Conservation (phyloP, 371 early-diverging fungal species). For the Actinomucor elegans region DNA sequence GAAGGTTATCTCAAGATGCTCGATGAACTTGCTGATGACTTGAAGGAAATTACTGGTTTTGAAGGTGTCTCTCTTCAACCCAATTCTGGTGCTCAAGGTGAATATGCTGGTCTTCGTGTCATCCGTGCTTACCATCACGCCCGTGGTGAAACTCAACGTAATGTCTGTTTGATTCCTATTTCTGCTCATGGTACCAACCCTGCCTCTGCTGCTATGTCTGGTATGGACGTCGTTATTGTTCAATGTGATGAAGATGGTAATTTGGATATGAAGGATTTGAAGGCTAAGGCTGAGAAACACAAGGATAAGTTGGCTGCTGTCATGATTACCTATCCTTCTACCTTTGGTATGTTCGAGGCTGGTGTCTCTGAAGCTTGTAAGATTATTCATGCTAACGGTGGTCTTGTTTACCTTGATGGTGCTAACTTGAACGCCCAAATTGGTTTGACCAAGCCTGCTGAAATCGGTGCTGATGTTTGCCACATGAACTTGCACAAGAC, state of each 20-base stretch:
- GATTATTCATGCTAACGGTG: constrained; percentile 87
- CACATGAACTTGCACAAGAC: constrained; percentile 99
- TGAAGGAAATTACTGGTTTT: constrained; percentile 92
- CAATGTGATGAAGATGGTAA: constrained; percentile 90
- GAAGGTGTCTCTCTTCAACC: constrained; percentile 92
- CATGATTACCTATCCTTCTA: constrained; percentile 98
- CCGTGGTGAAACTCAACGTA: constrained; percentile 79
- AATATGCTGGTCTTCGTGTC: constrained; percentile 93
- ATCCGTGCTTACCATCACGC: constrained; percentile 91
- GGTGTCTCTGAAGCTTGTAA: constrained; percentile 84
- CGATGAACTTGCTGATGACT: constrained; percentile 81
- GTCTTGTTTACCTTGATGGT: constrained; percentile 99
- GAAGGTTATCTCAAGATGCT: constrained; percentile 87
- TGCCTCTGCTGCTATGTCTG: constrained; percentile 97
- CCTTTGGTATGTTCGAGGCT: constrained; percentile 96
- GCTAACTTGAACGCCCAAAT: constrained; percentile 99
- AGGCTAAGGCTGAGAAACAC: constrained; percentile 84
- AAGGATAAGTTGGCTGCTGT: constrained; percentile 84
- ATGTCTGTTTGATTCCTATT: constrained; percentile 94
- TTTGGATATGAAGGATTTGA: constrained; percentile 87
- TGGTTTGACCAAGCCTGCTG: constrained; percentile 92
- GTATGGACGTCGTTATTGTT: constrained; percentile 90
- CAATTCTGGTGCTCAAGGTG: constrained; percentile 98
- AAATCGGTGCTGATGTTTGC: constrained; percentile 97
- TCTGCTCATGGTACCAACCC: constrained; percentile 99